These are phyloP conservation scores for Choiromyces venosus DNA, from an alignment of 495 filamentous ascomycete genomes.

Conservation along the genomic window DNA sequence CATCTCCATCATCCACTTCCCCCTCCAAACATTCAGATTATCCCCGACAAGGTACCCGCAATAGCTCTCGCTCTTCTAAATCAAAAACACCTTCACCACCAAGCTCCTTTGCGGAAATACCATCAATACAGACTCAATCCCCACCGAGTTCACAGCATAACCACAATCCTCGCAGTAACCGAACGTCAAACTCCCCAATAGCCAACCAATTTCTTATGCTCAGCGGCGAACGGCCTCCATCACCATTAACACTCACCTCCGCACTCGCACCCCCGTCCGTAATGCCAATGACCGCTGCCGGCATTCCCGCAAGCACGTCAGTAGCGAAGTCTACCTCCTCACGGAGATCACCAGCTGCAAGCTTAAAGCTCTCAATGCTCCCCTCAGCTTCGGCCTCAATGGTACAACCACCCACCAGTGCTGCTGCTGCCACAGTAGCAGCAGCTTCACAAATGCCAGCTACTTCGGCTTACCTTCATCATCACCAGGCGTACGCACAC, in stretches of 20 bases:
- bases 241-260: constrained; percentile 31
- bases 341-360: constrained; percentile 23
- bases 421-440: not conserved
- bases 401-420: not conserved
- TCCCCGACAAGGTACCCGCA: constrained; percentile 3
- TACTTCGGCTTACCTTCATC: constrained; percentile 20
- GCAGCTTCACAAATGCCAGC: constrained; percentile 2
- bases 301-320: constrained; percentile 19
- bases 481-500: constrained; percentile 32
- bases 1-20: constrained; percentile 7
- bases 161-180: not conserved
- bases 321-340: constrained; percentile 21
- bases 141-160: not conserved
- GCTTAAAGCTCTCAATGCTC: constrained; percentile 32
- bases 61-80: constrained; percentile 10
- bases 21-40: not conserved
- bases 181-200: constrained; percentile 6
- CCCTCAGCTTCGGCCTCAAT: constrained; percentile 15
- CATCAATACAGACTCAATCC: constrained; percentile 14
- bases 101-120: not conserved
- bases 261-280: constrained; percentile 34
- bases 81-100: constrained; percentile 9
- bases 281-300: constrained; percentile 36
- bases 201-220: constrained; percentile 27
- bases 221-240: constrained; percentile 26